phyloP scores from a whole-genome alignment of 2,329 filamentous ascomycete genomes.

The Thermochaetoides dissita region DNA sequence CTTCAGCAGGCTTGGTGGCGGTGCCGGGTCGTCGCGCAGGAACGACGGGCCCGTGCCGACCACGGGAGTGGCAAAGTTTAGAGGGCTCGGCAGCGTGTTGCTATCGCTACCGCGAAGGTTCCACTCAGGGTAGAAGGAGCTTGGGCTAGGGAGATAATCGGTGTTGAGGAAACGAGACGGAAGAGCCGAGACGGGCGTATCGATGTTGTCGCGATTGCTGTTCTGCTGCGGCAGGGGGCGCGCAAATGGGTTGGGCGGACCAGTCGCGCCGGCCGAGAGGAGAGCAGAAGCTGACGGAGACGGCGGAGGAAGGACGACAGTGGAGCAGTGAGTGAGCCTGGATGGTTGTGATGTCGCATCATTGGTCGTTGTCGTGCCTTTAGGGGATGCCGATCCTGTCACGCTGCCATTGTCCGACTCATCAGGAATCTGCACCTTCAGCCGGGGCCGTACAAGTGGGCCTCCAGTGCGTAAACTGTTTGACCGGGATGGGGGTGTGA shows the following conservation, averaged over 20 bases:
- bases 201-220: conserved; percentile 37
- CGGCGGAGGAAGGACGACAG: conserved; percentile 77
- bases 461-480: conserved; percentile 57
- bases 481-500: conserved; percentile 62
- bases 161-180: conserved; percentile 83
- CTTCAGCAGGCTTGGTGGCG: conserved; percentile 23
- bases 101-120: conserved; percentile 57
- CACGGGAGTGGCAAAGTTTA: conserved; percentile 81
- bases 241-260: conserved; percentile 91
- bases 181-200: conserved; percentile 86
- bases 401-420: conserved; percentile 62
- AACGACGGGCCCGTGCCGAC: conserved; percentile 49
- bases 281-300: conserved; percentile 79
- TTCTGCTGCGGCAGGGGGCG: conserved; percentile 64
- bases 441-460: conserved; percentile 55
- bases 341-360: conserved; percentile 43
- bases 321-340: conserved; percentile 38
- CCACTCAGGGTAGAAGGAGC: conserved; percentile 88
- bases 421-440: conserved; percentile 91
- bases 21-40: conserved; percentile 37
- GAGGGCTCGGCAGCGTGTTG: conserved; percentile 80
- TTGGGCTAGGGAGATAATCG: conserved; percentile 78
- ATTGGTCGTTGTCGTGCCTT: conserved; percentile 39
- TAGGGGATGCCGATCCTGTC: conserved; percentile 42
- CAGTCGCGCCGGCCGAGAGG: conserved; percentile 78